A percentile compares a stretch with the other conserved stretches of the same genome.
phyloP scores from a whole-genome alignment of 1,284 basidiomycete genomes.

The Pseudozyma hubeiensis region DNA sequence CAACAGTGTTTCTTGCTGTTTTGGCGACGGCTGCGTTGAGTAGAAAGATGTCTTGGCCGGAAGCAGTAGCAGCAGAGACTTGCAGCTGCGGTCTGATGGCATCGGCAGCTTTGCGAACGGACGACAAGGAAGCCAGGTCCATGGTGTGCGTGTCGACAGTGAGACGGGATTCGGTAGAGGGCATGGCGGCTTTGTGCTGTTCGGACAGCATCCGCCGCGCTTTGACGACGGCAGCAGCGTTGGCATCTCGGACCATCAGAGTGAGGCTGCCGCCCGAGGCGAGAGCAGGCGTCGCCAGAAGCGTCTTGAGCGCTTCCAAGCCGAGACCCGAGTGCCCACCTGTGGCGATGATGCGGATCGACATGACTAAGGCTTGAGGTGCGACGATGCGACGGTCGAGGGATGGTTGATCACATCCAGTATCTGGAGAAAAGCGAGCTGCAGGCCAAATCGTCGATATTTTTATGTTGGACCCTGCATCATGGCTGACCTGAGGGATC shows the following conservation, averaged over 20 bases:
- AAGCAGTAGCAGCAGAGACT: not conserved
- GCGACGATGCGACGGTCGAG: no score
- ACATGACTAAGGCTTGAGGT: conserved; percentile 2
- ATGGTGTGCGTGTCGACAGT: conserved; percentile 19
- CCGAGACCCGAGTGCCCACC: conserved; percentile 49
- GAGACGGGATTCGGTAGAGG: conserved; percentile 1
- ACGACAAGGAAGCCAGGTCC: conserved; percentile 37
- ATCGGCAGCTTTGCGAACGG: conserved; percentile 39
- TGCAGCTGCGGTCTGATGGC: conserved; percentile 22
- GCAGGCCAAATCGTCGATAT: not conserved
- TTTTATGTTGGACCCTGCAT: conserved; percentile 1
- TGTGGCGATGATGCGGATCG: conserved; percentile 38
- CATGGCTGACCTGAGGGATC: not conserved
- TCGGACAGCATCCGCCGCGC: conserved; percentile 16
- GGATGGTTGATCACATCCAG: no score
- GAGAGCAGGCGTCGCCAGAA: conserved; percentile 20
- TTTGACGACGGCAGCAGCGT: conserved; percentile 4
- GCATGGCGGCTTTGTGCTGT: conserved; percentile 7
- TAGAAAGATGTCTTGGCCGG: conserved; percentile 36
- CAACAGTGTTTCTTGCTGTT: conserved; percentile 13
- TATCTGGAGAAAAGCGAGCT: no score
- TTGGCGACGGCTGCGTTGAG: conserved; percentile 53
- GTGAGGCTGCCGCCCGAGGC: conserved; percentile 22
- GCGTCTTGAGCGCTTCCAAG: conserved; percentile 43
- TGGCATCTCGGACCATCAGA: conserved; percentile 22